Conservation (phyloP, 306 rosid species). For the Lotus japonicus region DNA sequence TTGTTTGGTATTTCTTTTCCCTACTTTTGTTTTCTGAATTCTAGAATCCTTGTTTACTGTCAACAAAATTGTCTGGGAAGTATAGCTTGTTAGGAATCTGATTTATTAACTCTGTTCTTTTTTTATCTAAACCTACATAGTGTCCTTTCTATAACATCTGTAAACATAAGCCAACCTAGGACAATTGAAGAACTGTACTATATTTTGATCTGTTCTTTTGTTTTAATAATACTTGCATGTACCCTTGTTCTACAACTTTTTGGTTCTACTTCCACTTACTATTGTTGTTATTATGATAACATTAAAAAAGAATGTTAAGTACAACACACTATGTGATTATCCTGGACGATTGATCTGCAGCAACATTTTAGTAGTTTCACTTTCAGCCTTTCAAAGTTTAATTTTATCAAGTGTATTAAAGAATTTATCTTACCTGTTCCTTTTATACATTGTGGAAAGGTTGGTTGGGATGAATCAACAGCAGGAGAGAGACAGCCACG, state of each 20-base stretch:
- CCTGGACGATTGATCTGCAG: not conserved
- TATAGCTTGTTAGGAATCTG: too few species aligned
- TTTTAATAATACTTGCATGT: not conserved
- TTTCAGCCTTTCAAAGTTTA: too few species aligned
- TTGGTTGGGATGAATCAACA: slow-evolving; percentile 96
- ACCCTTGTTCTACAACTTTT: not conserved
- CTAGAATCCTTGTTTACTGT: not conserved
- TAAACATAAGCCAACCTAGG: not conserved
- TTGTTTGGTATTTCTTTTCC: not conserved
- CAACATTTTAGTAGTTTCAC: not conserved
- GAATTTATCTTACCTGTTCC: not conserved
- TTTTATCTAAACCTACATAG: not conserved
- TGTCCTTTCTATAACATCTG: not conserved
- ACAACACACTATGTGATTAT: not conserved
- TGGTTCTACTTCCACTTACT: not conserved
- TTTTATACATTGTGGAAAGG: slow-evolving; percentile 41
- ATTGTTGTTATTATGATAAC: not conserved
- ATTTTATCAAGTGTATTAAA: not conserved
- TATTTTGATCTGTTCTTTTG: not conserved
- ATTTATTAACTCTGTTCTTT: too few species aligned
- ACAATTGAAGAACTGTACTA: not conserved
- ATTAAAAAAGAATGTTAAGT: not conserved
- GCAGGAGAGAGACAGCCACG: slow-evolving; percentile 91
- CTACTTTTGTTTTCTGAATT: not conserved
- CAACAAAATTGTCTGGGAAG: not conserved